Conservation (phyloP, 2,329 filamentous ascomycete species). For the Immersiporthe knoxdaviesiana region DNA sequence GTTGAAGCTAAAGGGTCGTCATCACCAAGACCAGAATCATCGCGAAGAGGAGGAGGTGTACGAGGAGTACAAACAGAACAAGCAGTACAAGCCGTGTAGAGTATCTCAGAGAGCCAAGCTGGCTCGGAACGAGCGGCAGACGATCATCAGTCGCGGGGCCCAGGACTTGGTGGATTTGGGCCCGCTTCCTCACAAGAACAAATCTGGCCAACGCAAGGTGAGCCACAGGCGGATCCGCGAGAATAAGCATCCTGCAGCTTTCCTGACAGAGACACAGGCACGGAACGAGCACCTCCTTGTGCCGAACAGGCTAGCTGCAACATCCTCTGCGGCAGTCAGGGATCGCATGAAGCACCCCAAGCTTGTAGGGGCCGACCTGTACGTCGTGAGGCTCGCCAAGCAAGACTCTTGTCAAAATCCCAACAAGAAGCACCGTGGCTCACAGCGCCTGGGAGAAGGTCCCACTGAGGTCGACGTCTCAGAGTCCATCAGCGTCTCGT, state of each 20-base stretch:
- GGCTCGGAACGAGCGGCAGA: neutral
- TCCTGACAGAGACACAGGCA: constrained; percentile 38
- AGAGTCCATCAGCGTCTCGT: constrained; percentile 15
- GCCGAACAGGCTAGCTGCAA: constrained; percentile 15
- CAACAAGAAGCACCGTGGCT: neutral
- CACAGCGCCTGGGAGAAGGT: neutral
- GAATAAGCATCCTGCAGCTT: constrained; percentile 23
- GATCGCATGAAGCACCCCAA: constrained; percentile 50
- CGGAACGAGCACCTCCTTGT: constrained; percentile 31
- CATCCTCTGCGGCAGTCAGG: constrained; percentile 31
- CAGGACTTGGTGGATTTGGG: neutral
- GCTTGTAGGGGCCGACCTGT: constrained; percentile 54
- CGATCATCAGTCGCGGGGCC: neutral
- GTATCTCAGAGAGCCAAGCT: neutral
- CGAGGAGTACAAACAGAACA: constrained; percentile 32
- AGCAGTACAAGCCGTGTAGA: constrained; percentile 24
- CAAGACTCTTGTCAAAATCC: neutral
- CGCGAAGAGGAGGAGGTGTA: constrained; percentile 32
- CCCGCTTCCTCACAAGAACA: neutral
- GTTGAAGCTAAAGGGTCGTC: constrained; percentile 34
- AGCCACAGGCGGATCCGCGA: neutral
- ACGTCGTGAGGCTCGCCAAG: constrained; percentile 48
- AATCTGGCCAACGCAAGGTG: constrained; percentile 18
- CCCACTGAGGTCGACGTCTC: neutral
- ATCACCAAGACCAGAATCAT: constrained; percentile 31